Evolutionary conservation across 345 rosid genomes (phyloP).

Genomic region (Hirschfeldia incana): DNA sequence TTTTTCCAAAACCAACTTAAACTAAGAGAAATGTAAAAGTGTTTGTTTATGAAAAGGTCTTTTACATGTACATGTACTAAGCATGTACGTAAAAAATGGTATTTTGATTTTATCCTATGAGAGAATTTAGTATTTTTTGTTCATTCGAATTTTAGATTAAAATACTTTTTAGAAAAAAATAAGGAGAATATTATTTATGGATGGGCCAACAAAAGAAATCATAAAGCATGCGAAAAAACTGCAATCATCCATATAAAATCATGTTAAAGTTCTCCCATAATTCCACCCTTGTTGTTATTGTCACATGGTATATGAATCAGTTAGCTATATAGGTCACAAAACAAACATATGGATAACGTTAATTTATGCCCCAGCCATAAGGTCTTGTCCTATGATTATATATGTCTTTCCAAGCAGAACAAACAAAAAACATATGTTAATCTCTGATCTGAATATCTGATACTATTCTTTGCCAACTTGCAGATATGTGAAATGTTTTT

Average conservation of each 20-base stretch:
- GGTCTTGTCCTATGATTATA: constrained; percentile 12
- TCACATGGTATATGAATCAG: constrained; percentile 24
- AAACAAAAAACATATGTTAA: background rate
- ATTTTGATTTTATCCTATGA: background rate
- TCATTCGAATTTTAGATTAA: background rate
- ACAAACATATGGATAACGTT: constrained; percentile 8
- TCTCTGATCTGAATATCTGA: background rate
- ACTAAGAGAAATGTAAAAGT: too few species aligned
- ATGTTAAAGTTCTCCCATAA: background rate
- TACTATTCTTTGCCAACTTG: constrained; percentile 8
- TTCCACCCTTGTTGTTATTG: constrained; percentile 17
- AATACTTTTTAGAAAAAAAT: too few species aligned
- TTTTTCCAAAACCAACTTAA: too few species aligned
- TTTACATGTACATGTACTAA: too few species aligned
- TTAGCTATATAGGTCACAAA: constrained; percentile 8
- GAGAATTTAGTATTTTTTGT: background rate
- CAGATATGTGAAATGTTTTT: background rate
- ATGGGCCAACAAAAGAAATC: constrained; percentile 16
- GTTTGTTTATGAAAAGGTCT: too few species aligned
- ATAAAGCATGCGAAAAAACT: constrained; percentile 30
- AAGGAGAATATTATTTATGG: background rate
- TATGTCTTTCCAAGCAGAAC: constrained; percentile 11
- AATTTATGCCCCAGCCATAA: constrained; percentile 23
- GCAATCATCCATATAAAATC: constrained; percentile 8
- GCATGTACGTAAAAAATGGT: background rate